Evolutionary conservation across 768 basidiomycete genomes (phyloP).

Genomic region (Boletus huronensis): DNA sequence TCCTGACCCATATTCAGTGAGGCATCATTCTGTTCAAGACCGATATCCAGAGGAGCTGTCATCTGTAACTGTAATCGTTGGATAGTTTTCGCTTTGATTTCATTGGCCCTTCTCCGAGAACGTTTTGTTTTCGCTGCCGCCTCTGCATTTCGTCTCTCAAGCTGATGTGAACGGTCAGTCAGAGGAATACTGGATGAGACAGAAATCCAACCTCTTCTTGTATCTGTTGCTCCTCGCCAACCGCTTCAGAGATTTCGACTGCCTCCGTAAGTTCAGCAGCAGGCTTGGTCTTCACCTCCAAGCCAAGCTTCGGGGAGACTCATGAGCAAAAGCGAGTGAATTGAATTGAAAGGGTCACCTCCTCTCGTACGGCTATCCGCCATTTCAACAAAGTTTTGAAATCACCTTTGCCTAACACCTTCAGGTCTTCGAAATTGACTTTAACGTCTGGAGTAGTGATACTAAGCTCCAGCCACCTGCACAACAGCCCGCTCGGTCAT

Average conservation of each 20-base stretch:
- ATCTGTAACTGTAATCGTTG: constrained; percentile 96
- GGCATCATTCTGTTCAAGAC: constrained; percentile 77
- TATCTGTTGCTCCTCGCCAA: constrained; percentile 88
- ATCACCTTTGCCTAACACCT: constrained; percentile 96
- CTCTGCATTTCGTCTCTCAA: constrained; percentile 80
- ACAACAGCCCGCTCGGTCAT: constrained; percentile 4
- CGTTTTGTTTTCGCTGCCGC: constrained; percentile 70
- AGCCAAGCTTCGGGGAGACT: constrained; percentile 54
- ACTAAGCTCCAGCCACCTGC: constrained; percentile 69
- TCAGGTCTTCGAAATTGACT: constrained; percentile 86
- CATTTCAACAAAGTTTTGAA: constrained; percentile 93
- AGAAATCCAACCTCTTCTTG: constrained; percentile 66
- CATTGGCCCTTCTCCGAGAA: constrained; percentile 81
- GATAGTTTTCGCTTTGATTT: constrained; percentile 81
- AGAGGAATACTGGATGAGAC: background rate
- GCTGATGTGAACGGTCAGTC: constrained; percentile 41
- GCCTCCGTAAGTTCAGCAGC: constrained; percentile 74
- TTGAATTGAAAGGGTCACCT: constrained; percentile 44
- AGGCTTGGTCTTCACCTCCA: constrained; percentile 76
- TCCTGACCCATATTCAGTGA: constrained; percentile 72
- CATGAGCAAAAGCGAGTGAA: constrained; percentile 3
- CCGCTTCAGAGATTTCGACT: constrained; percentile 58
- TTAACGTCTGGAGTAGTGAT: constrained; percentile 78
- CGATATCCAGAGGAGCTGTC: constrained; percentile 97
- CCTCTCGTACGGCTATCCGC: constrained; percentile 83